Evolutionary conservation across 1,284 basidiomycete genomes (phyloP).

Genomic region (Sphagnurus paluster): DNA sequence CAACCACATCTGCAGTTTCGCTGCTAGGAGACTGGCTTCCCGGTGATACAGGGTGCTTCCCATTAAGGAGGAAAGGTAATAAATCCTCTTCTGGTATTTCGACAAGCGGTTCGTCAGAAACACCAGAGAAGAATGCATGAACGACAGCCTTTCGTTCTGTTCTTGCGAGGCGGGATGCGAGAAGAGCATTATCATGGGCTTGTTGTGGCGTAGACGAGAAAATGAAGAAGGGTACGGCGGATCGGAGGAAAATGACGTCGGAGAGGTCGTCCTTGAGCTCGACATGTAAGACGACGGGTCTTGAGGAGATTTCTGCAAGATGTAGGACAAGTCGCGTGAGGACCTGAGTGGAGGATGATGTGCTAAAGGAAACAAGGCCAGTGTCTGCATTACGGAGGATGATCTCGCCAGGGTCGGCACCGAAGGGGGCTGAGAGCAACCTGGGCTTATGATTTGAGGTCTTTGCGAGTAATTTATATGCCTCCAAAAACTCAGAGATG

Average conservation of each 20-base stretch:
- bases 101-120: constrained; percentile 36
- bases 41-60: constrained; percentile 32
- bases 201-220: constrained; percentile 63
- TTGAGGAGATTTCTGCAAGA: constrained; percentile 53
- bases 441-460: constrained; percentile 33
- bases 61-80: constrained; percentile 55
- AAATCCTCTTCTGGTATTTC: constrained; percentile 61
- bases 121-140: constrained; percentile 70
- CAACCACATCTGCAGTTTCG: constrained; percentile 12
- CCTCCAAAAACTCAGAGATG: constrained; percentile 33
- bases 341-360: constrained; percentile 42
- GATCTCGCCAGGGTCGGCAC: constrained; percentile 58
- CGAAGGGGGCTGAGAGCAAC: constrained; percentile 50
- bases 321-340: constrained; percentile 57
- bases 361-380: constrained; percentile 54
- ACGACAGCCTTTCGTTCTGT: constrained; percentile 58
- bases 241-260: constrained; percentile 56
- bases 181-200: constrained; percentile 71
- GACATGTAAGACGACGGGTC: constrained; percentile 60
- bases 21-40: constrained; percentile 26
- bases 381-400: constrained; percentile 45
- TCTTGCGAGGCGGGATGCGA: constrained; percentile 52
- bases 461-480: constrained; percentile 33
- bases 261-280: constrained; percentile 54
- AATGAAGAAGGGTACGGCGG: constrained; percentile 60